Evolutionary conservation across 352 stramenopile genomes (phyloP).

Genomic region (Phytopythium litorale): DNA sequence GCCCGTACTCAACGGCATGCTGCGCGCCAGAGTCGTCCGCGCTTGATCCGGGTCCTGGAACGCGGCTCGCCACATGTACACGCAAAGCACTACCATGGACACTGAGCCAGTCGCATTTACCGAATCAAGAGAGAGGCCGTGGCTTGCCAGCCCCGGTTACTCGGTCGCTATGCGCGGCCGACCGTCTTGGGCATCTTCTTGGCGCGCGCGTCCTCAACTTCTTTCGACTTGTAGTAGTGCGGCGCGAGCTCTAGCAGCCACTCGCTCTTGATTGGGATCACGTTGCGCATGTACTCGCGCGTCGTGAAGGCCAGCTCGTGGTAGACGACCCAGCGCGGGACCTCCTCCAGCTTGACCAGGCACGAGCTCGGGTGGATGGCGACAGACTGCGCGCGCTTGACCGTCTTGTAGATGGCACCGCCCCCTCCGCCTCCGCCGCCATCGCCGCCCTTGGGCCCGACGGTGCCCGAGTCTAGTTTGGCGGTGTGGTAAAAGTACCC

Average conservation of each 20-base stretch:
- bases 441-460: slow-evolving; percentile 1
- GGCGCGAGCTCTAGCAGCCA: slow-evolving; percentile 99
- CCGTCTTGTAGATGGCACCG: slow-evolving; percentile 93
- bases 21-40: neutral
- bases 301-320: slow-evolving; percentile 99
- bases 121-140: neutral
- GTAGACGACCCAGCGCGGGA: slow-evolving; percentile 96
- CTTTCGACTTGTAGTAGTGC: slow-evolving; percentile 98
- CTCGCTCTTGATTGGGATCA: slow-evolving; percentile 95
- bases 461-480: slow-evolving; percentile 93
- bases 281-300: slow-evolving; percentile 99
- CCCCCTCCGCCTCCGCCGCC: neutral
- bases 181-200: slow-evolving; percentile 97
- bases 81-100: neutral
- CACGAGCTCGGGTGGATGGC: slow-evolving; percentile 98
- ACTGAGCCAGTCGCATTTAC: neutral
- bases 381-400: slow-evolving; percentile 97
- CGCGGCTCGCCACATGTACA: neutral
- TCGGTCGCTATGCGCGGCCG: slow-evolving; percentile 24
- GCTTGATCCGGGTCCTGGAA: neutral
- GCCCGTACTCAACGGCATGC: slow-evolving; percentile 13
- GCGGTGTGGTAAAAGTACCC: slow-evolving; percentile 99
- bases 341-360: slow-evolving; percentile 89
- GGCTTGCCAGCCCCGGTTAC: neutral
- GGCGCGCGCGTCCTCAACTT: slow-evolving; percentile 93